Conservation (phyloP, 805 yeast genomes). For the Hemisphaericaspora nanyangensis region DNA sequence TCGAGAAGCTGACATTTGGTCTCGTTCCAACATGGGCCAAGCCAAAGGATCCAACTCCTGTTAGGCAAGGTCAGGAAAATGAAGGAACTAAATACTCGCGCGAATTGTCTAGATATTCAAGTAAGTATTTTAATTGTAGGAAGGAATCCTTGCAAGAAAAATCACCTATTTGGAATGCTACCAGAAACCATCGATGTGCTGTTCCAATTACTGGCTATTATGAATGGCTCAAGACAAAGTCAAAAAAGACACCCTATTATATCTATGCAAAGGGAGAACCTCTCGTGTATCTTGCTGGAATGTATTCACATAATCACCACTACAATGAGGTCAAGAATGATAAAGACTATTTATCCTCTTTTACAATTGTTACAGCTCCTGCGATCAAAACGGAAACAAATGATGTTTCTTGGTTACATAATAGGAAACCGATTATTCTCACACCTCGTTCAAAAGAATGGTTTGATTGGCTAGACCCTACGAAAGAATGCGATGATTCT, state of each 20-base stretch:
- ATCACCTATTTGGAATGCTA: conserved; percentile 55
- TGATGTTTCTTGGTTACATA: conserved; percentile 65
- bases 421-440: conserved; percentile 72
- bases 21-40: conserved; percentile 67
- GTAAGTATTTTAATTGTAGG: conserved; percentile 71
- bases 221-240: conserved; percentile 61
- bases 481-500: conserved; percentile 32
- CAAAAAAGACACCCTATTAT: conserved; percentile 59
- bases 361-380: conserved; percentile 69
- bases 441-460: conserved; percentile 57
- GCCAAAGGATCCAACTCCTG: conserved; percentile 34
- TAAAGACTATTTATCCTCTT: conserved; percentile 38
- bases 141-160: conserved; percentile 52
- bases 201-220: conserved; percentile 81
- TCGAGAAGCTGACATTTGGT: conserved; percentile 75
- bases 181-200: conserved; percentile 57
- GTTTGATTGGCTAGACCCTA: conserved; percentile 59
- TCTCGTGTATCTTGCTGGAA: conserved; percentile 60
- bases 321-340: conserved; percentile 19
- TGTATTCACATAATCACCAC: conserved; percentile 34
- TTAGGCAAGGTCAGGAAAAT: conserved; percentile 10
- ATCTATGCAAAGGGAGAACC: conserved; percentile 50
- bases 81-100: conserved; percentile 21
- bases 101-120: conserved; percentile 32
- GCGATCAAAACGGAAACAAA: conserved; percentile 45